These are phyloP conservation scores for Litsea cubeba DNA, from an alignment of 164 flowering plant genomes.

Conservation along the genomic window DNA sequence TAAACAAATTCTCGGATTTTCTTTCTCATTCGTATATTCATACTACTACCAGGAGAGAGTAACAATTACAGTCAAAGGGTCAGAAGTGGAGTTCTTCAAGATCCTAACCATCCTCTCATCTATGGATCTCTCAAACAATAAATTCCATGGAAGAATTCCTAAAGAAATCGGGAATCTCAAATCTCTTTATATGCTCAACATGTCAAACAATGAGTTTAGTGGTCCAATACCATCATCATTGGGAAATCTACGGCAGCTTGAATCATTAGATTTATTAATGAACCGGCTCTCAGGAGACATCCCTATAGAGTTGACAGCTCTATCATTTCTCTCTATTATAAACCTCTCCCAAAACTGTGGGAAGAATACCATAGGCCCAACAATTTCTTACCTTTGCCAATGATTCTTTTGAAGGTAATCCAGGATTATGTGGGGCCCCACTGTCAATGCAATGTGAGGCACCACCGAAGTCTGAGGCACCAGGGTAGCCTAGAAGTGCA, in stretches of 20 bases:
- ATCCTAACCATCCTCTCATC: constrained; percentile 1
- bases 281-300: constrained; percentile 13
- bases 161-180: too few species aligned
- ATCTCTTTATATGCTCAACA: too few species aligned
- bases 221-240: too few species aligned
- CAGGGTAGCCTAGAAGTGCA: not conserved
- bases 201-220: too few species aligned
- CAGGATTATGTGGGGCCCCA: constrained; percentile 16
- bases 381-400: constrained; percentile 12
- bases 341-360: constrained; percentile 14
- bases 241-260: not conserved
- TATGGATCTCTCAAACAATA: constrained; percentile 1
- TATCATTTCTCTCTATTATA: constrained; percentile 12
- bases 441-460: not conserved
- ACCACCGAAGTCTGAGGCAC: too few species aligned
- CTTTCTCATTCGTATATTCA: not conserved
- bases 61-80: constrained; percentile 3
- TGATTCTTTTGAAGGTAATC: constrained; percentile 7
- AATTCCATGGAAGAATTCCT: too few species aligned
- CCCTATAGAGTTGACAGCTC: constrained; percentile 6
- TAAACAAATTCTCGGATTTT: not conserved
- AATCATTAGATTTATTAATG: constrained; percentile 13
- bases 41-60: constrained; percentile 9
- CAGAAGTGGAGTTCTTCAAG: constrained; percentile 1
- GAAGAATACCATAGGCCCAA: constrained; percentile 9